Evolutionary conservation across 176 grass and related monocot genomes (phyloP).

Genomic region (Eremochloa ophiuroides): DNA sequence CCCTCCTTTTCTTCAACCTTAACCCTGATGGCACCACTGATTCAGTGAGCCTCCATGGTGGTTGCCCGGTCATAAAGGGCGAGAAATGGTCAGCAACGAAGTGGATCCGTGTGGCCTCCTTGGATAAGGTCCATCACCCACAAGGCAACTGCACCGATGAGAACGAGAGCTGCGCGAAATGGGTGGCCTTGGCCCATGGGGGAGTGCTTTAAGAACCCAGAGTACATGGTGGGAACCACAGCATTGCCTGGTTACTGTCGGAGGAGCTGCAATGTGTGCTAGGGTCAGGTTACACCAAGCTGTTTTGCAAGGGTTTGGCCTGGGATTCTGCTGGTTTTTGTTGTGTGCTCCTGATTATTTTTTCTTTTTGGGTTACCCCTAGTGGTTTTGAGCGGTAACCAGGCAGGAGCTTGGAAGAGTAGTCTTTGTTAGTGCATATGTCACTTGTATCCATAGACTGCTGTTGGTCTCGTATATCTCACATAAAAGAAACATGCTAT

Average conservation of each 20-base stretch:
- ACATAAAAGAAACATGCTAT: background rate
- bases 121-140: constrained; percentile 56
- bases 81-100: constrained; percentile 96
- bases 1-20: constrained; percentile 95
- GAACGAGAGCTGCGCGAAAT: constrained; percentile 59
- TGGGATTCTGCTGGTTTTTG: background rate
- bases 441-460: background rate
- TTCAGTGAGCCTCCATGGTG: constrained; percentile 69
- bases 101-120: constrained; percentile 81
- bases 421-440: background rate
- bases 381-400: background rate
- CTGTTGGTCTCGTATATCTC: background rate
- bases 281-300: background rate
- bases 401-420: background rate
- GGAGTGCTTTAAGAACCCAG: constrained; percentile 83
- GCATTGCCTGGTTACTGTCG: constrained; percentile 62
- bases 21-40: constrained; percentile 58
- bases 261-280: constrained; percentile 85
- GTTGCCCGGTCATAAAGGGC: constrained; percentile 71
- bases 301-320: background rate
- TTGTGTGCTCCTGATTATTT: background rate
- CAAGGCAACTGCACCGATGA: constrained; percentile 73
- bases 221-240: constrained; percentile 74
- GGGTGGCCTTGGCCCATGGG: constrained; percentile 75
- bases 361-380: background rate